Percentiles rank a stretch among this genome's conserved stretches.
Evolutionary conservation across 345 rosid species (phyloP).

Genomic region (Moringa oleifera): DNA sequence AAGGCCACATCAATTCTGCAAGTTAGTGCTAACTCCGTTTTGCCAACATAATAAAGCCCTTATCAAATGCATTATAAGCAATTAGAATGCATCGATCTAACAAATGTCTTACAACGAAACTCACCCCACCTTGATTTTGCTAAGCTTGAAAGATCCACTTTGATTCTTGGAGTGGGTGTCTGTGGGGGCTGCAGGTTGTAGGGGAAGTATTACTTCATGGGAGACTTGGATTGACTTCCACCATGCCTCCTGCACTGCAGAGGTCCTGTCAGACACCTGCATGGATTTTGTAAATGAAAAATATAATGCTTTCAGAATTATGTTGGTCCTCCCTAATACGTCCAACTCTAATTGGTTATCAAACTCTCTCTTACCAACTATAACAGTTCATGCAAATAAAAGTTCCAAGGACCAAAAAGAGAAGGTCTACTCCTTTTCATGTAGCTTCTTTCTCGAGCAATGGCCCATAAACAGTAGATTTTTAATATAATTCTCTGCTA

Average conservation of each 20-base stretch:
- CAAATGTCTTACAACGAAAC: not conserved
- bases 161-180: not conserved
- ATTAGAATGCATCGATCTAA: too few species aligned
- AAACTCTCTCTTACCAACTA: not conserved
- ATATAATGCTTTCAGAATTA: constrained; percentile 5
- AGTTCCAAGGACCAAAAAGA: too few species aligned
- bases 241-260: constrained; percentile 10
- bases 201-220: not conserved
- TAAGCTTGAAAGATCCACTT: constrained; percentile 18
- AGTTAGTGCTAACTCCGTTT: not conserved
- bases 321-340: not conserved
- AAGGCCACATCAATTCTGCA: not conserved
- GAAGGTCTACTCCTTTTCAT: not conserved
- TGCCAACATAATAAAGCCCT: not conserved
- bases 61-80: too few species aligned
- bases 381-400: not conserved
- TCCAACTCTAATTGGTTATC: not conserved
- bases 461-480: too few species aligned
- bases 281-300: constrained; percentile 6
- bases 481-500: too few species aligned
- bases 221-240: not conserved
- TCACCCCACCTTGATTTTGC: not conserved
- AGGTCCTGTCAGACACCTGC: constrained; percentile 14
- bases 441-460: not conserved
- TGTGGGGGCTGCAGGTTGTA: not conserved